Conservation (phyloP, 495 filamentous ascomycete genomes). For the Annulohypoxylon bovei region DNA sequence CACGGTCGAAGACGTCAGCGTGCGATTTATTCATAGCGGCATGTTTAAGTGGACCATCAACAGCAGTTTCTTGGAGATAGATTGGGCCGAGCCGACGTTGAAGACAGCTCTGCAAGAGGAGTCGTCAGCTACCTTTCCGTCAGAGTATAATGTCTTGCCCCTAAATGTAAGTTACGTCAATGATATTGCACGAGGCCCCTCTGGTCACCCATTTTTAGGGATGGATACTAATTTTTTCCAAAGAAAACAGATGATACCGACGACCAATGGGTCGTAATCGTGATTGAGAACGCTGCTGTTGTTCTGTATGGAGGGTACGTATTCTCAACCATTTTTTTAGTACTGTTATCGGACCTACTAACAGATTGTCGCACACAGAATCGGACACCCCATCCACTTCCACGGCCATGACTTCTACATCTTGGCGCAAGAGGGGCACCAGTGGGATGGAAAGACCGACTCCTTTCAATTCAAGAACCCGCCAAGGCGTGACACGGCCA, state of each 20-base stretch:
- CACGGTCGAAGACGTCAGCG: not conserved
- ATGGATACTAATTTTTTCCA: not conserved
- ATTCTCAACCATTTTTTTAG: not conserved
- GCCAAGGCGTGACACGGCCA: not conserved
- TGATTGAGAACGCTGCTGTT: slow-evolving; percentile 3
- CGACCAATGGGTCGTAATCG: not conserved
- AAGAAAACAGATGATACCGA: not conserved
- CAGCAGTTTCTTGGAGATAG: not conserved
- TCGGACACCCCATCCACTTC: slow-evolving; percentile 1
- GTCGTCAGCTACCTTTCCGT: not conserved
- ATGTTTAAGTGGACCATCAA: slow-evolving; percentile 7
- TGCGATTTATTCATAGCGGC: not conserved
- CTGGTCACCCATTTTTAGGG: too few relatives aligned
- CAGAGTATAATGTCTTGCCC: not conserved
- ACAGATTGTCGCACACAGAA: not conserved
- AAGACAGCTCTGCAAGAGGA: not conserved
- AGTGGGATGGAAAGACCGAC: not conserved
- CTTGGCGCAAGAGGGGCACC: not conserved
- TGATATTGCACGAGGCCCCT: too few relatives aligned
- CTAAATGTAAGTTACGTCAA: not conserved
- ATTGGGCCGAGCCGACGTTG: not conserved
- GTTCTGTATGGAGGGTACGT: not conserved
- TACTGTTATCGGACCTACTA: not conserved
- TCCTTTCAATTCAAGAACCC: not conserved
- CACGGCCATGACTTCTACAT: slow-evolving; percentile 6